phyloP scores from a whole-genome alignment of 1,284 basidiomycete species.

The Cryptococcus jaspeensis region DNA sequence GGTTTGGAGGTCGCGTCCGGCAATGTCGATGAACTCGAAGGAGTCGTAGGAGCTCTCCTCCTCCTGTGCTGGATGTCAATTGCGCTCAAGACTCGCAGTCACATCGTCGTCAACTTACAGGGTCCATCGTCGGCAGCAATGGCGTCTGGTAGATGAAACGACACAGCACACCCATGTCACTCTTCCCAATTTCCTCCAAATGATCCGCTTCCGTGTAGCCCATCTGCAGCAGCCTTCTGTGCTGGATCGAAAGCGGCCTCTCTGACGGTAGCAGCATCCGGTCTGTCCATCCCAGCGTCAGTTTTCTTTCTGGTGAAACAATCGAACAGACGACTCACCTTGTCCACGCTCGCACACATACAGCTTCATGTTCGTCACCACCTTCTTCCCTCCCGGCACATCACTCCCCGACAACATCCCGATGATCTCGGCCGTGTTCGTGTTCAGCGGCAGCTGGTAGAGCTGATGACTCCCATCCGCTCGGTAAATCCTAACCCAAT shows the following conservation, averaged over 20 bases:
- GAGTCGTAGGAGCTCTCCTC: conserved; percentile 72
- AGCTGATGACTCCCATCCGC: conserved; percentile 73
- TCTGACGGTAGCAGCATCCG: conserved; percentile 77
- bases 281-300: conserved; percentile 58
- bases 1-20: conserved; percentile 77
- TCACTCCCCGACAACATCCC: conserved; percentile 55
- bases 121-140: conserved; percentile 59
- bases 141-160: conserved; percentile 69
- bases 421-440: conserved; percentile 70
- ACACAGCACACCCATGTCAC: conserved; percentile 81
- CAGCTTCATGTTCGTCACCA: conserved; percentile 63
- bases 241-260: conserved; percentile 79
- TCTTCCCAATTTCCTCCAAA: conserved; percentile 73
- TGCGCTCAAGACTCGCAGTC: conserved; percentile 3
- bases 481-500: conserved; percentile 70
- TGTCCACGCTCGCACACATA: conserved; percentile 80
- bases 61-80: conserved; percentile 47
- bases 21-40: conserved; percentile 82
- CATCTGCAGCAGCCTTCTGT: conserved; percentile 81
- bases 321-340: conserved; percentile 56
- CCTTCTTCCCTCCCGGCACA: conserved; percentile 58
- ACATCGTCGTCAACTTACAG: conserved; percentile 54
- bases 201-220: conserved; percentile 85
- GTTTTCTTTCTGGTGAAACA: background rate
- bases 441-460: conserved; percentile 63